phyloP scores from a whole-genome alignment of 352 stramenopile genomes.

The Elongisporangium anandrum region DNA sequence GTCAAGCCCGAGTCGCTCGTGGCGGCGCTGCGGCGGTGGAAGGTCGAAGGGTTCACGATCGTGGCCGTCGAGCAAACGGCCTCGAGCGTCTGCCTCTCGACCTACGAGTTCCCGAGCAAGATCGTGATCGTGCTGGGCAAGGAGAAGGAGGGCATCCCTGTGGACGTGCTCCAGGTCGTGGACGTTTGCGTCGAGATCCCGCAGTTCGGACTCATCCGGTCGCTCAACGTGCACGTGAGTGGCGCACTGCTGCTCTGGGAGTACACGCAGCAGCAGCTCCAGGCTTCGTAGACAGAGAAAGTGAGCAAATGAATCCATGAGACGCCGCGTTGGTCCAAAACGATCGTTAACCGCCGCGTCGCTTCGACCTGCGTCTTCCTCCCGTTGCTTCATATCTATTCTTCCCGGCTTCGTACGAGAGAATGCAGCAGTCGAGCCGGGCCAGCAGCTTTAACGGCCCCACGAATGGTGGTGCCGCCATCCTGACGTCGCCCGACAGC shows the following conservation, averaged over 20 bases:
- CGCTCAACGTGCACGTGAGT: conserved; percentile 97
- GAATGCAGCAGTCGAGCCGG: neutral
- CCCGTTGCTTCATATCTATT: neutral
- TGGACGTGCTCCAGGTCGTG: conserved; percentile 93
- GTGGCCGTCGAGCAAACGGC: conserved; percentile 94
- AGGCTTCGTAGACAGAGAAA: conserved; percentile 7
- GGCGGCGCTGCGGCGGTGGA: conserved; percentile 49
- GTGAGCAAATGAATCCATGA: neutral
- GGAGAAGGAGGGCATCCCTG: conserved; percentile 96
- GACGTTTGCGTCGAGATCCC: conserved; percentile 97
- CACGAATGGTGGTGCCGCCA: conserved; percentile 7
- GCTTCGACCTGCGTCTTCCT: neutral
- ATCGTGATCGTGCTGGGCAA: conserved; percentile 94
- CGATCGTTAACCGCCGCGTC: neutral
- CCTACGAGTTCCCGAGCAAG: conserved; percentile 85
- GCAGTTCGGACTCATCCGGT: conserved; percentile 95
- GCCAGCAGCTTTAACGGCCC: neutral
- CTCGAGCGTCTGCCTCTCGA: conserved; percentile 82
- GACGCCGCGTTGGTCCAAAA: neutral
- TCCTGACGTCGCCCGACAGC: conserved; percentile 40
- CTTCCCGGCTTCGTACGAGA: neutral
- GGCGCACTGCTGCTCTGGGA: conserved; percentile 95
- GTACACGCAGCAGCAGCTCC: conserved; percentile 91
- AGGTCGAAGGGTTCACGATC: conserved; percentile 88
- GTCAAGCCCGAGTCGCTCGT: conserved; percentile 52